phyloP scores from a whole-genome alignment of 1,284 basidiomycete species.

The Tilletia setariae region DNA sequence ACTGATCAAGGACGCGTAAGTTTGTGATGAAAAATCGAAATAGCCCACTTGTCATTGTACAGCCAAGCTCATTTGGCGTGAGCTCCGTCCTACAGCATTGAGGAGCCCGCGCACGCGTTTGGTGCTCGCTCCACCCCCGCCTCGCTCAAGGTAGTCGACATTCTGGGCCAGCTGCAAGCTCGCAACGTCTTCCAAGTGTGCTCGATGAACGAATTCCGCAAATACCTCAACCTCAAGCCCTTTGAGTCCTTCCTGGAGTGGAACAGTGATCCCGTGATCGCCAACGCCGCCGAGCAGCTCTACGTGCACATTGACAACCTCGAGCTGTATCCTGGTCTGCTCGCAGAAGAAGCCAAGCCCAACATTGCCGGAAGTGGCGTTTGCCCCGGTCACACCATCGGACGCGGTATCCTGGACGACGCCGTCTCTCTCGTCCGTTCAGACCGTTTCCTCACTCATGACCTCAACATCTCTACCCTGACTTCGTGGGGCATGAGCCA shows the following conservation, averaged over 20 bases:
- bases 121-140: constrained; percentile 72
- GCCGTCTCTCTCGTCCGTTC: constrained; percentile 80
- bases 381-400: constrained; percentile 77
- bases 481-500: constrained; percentile 58
- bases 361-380: constrained; percentile 70
- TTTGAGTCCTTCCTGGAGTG: constrained; percentile 67
- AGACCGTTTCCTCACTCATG: constrained; percentile 76
- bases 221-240: constrained; percentile 40
- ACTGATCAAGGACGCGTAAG: constrained; percentile 34
- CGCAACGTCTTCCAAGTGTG: constrained; percentile 73
- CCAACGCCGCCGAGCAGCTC: constrained; percentile 67
- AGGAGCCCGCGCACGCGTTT: constrained; percentile 72
- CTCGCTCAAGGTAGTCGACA: constrained; percentile 71
- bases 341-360: constrained; percentile 71
- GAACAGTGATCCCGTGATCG: constrained; percentile 72
- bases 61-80: background rate
- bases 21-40: background rate
- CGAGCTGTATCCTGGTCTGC: constrained; percentile 65
- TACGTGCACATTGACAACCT: constrained; percentile 65
- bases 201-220: constrained; percentile 78
- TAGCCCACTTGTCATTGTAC: background rate
- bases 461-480: constrained; percentile 73
- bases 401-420: constrained; percentile 79
- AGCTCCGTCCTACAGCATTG: constrained; percentile 40
- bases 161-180: constrained; percentile 76